Evolutionary conservation across 78 protist species (phyloP), one percentile per base, ranked within the genome.

Genomic region (Bodo saltans): DNA sequence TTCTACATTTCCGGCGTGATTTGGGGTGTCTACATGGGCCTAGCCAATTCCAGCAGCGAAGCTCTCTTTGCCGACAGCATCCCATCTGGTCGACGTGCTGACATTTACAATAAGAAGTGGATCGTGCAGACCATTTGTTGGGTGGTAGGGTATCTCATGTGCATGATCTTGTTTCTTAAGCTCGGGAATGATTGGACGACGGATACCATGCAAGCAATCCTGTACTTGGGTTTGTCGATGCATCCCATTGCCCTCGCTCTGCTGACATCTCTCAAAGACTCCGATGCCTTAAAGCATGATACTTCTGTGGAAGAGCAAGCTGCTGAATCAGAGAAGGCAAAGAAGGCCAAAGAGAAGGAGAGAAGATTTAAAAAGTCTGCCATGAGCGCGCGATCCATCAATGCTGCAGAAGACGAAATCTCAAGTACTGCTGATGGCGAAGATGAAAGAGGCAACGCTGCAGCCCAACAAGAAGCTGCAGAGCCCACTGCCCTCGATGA

Each of bases 171-270:
- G 34, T 76, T 76, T 67, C 25, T 3, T 32, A 3, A 1, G 25
- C 1, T 39, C 37, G 81, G 81, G 33, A 39, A 76, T 67, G 11
- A 23, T 11, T 76, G 81, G 81, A 39, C 53, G 40, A n/a, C 25
- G 25, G n/a, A 12, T 17, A 1, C 11, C 12, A 68, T 76, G 67
- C 3, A 29, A 23, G 42, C 34, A 17, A 29, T 76, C 41, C 35
- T 76, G 25, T 12, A 27, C 34, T 2, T 23, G 26, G 81, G 81
- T 2, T 35, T 76, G 34, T 47, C 53, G 35, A 23, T 39, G 35
- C 35, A 30, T 17, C 17, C 34, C 69, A 47, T 38, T 26, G 52
- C 67, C 34, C 42, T 12, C 81, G 34, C 42, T 3, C 25, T 60
- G 23, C 12, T 12, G 27, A 25, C 8, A n/a, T 2, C 11, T 32